Evolutionary conservation across 441 rosid genomes (phyloP), one percentile per base, ranked within the genome.

Genomic region (Melastoma candidum): DNA sequence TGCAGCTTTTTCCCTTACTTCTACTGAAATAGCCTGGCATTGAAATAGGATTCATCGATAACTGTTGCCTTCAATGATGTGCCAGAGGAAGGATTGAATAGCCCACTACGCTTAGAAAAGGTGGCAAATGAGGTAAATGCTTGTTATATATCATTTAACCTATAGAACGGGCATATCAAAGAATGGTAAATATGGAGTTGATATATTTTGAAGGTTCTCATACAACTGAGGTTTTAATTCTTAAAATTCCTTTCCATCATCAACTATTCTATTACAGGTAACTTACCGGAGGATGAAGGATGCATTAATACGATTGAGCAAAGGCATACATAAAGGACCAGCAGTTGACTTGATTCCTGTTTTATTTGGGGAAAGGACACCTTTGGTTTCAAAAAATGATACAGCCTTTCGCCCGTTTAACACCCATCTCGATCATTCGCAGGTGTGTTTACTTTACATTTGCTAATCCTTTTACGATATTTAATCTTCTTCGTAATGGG

Each of bases 201-300:
- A 29, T 29, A 29, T 29, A 7, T 29, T 29, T 29, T 29, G 36
- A 29, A 29, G 7, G 29, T 52, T 36, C 12, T 12, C 3, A 12
- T 52, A 26, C 24, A 12, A 52, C 46, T 12, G 1, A 14, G 36
- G 36, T 29, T 29, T 3, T 29, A 29, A 29, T 29, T 29, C 36
- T 29, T 14, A 29, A 14, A 25, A 36, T 24, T 29, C 26, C 36
- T 36, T 12, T 9, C 46, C 45, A 9, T 44, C 22, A 52, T 52
- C 8, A 13, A 36, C 8, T 12, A 44, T 29, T 10, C 41, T 36
- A 25, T 36, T 64, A 66, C 75, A 86, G 95, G 86, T 93, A 43
- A 89, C 98, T 8, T 89, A 82, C 60, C 80, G 86, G 12, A 84
- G 97, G 69, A 84, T 93, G 97, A 93, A 89, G 77, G 96, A 86